Conservation (phyloP, 2,329 filamentous ascomycete genomes). For the Lecanicillium sp. region DNA sequence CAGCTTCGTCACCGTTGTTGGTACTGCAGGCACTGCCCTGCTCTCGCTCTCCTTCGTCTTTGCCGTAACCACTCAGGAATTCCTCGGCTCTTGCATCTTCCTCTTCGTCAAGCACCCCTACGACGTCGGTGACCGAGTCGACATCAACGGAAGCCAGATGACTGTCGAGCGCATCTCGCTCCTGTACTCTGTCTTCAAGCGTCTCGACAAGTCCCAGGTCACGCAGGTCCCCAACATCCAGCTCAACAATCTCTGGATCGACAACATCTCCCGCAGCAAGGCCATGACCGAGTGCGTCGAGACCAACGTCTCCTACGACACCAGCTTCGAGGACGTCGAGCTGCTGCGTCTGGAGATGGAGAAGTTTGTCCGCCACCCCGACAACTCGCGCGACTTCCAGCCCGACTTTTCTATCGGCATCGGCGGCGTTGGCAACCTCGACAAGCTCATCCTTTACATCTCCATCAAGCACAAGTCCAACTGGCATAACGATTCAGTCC, state of each 20-base stretch:
- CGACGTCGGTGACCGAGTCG: slow-evolving; percentile 90
- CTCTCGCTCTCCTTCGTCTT: slow-evolving; percentile 97
- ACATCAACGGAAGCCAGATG: slow-evolving; percentile 64
- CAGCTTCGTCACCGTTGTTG: slow-evolving; percentile 76
- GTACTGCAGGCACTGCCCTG: slow-evolving; percentile 84
- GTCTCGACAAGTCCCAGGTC: slow-evolving; percentile 74
- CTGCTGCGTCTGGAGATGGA: slow-evolving; percentile 79
- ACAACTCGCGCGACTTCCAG: slow-evolving; percentile 88
- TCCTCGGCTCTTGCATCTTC: slow-evolving; percentile 98
- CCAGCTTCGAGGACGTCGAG: slow-evolving; percentile 83
- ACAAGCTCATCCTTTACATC: slow-evolving; percentile 78
- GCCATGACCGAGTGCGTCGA: slow-evolving; percentile 84
- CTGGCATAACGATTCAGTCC: slow-evolving; percentile 81
- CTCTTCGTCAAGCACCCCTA: slow-evolving; percentile 98
- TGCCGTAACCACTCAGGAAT: slow-evolving; percentile 83
- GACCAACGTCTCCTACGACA: slow-evolving; percentile 78
- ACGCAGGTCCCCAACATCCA: slow-evolving; percentile 80
- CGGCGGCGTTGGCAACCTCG: slow-evolving; percentile 72
- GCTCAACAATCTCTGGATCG: slow-evolving; percentile 88
- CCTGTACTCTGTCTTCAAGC: slow-evolving; percentile 85
- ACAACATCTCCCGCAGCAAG: slow-evolving; percentile 86
- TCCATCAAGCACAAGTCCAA: slow-evolving; percentile 90
- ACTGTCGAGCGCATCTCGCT: slow-evolving; percentile 92
- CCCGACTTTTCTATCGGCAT: slow-evolving; percentile 75
- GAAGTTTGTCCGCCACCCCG: slow-evolving; percentile 72